A percentile compares a stretch with the other conserved stretches of the same genome.
These are phyloP conservation scores for Chenopodium album DNA, from an alignment of 148 eudicot genomes.

Conservation along the genomic window DNA sequence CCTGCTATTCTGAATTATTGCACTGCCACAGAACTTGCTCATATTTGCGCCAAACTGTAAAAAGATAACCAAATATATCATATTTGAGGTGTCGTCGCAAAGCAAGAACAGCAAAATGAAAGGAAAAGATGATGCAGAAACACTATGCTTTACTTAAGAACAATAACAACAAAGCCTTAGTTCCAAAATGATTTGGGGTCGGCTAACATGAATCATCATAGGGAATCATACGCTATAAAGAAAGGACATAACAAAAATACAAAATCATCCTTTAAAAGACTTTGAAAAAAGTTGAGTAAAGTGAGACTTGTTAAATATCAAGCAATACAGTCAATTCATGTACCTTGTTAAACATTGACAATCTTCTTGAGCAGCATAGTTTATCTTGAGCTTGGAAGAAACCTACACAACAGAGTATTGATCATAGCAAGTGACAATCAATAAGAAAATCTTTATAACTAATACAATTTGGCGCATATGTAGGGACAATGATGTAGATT, in stretches of 20 bases:
- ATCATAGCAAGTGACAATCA: not conserved
- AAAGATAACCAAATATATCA: not conserved
- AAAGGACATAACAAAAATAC: too few species aligned
- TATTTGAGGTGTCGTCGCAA: not conserved
- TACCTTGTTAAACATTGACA: conserved; percentile 34
- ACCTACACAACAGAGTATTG: conserved; percentile 22
- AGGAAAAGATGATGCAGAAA: not conserved
- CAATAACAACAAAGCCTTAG: too few species aligned
- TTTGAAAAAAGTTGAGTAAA: too few species aligned
- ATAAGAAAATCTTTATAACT: not conserved
- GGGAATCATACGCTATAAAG: too few species aligned
- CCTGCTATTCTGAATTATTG: conserved; percentile 28
- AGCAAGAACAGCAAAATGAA: not conserved
- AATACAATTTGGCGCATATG: not conserved
- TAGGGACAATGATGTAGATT: not conserved
- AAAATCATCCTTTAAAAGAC: too few species aligned
- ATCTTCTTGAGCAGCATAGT: conserved; percentile 19
- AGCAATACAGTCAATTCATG: not conserved
- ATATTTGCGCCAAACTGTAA: conserved; percentile 45
- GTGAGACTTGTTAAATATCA: not conserved
- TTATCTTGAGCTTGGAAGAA: conserved; percentile 13
- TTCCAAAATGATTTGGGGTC: too few species aligned
- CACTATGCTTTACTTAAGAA: not conserved
- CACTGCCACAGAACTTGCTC: conserved; percentile 44
- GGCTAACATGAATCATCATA: too few species aligned